These are phyloP conservation scores for Aspergillus diversus DNA, from an alignment of 495 filamentous ascomycete genomes.

Conservation along the genomic window DNA sequence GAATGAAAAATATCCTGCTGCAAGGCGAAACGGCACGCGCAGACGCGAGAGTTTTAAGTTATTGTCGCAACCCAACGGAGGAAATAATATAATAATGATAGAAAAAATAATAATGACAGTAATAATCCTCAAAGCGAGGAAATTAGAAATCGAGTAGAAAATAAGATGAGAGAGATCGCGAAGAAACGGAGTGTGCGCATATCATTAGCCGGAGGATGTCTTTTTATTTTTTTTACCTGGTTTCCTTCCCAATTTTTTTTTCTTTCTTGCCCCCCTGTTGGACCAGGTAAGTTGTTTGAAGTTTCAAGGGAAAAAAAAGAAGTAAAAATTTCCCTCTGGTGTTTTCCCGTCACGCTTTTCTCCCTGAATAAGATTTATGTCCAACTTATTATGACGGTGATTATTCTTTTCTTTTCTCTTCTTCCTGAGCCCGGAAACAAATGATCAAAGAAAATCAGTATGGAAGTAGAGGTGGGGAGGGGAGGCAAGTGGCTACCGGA, in stretches of 20 bases:
- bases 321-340: not conserved
- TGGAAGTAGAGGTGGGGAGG: slow-evolving; percentile 12
- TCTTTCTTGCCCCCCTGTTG: not conserved
- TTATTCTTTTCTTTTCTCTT: slow-evolving; percentile 8
- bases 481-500: slow-evolving; percentile 21
- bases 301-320: not conserved
- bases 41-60: slow-evolving; percentile 22
- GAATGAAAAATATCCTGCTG: slow-evolving; percentile 15
- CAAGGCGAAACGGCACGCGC: slow-evolving; percentile 18
- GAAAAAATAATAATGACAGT: slow-evolving; percentile 6
- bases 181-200: slow-evolving; percentile 17
- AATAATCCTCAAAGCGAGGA: not conserved
- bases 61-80: slow-evolving; percentile 20
- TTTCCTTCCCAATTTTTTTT: slow-evolving; percentile 2
- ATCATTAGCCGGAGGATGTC: slow-evolving; percentile 6
- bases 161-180: slow-evolving; percentile 11
- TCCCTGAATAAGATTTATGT: not conserved
- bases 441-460: slow-evolving; percentile 20
- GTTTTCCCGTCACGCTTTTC: not conserved
- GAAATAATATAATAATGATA: slow-evolving; percentile 11
- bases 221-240: not conserved
- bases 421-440: not conserved
- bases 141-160: slow-evolving; percentile 1
- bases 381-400: not conserved
- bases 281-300: not conserved